Evolutionary conservation across 2,329 filamentous ascomycete species (phyloP).

Genomic region (Diaporthe destruens): DNA sequence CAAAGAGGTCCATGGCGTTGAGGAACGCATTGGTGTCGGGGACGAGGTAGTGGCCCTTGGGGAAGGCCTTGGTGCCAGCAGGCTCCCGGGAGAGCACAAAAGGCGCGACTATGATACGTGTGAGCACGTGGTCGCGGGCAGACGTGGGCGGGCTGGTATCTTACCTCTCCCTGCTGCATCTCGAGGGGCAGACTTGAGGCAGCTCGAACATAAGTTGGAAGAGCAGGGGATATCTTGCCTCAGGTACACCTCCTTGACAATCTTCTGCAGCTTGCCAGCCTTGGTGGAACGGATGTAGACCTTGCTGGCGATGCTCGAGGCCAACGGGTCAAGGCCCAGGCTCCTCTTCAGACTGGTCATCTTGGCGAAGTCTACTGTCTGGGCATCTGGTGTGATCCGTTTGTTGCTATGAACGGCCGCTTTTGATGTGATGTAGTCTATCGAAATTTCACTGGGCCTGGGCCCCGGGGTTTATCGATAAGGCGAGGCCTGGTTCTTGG

Average conservation of each 20-base stretch:
- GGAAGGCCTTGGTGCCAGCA: slow-evolving; percentile 83
- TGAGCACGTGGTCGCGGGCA: slow-evolving; percentile 35
- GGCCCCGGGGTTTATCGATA: slow-evolving; percentile 28
- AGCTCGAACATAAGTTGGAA: slow-evolving; percentile 85
- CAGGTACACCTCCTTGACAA: slow-evolving; percentile 95
- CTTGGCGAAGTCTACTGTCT: slow-evolving; percentile 38
- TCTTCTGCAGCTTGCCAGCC: slow-evolving; percentile 98
- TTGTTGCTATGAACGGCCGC: slow-evolving; percentile 10
- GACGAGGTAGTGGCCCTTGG: slow-evolving; percentile 91
- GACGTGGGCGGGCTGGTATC: slow-evolving; percentile 43
- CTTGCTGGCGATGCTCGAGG: slow-evolving; percentile 90
- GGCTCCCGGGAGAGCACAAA: slow-evolving; percentile 92
- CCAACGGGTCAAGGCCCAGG: slow-evolving; percentile 63
- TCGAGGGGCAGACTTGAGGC: slow-evolving; percentile 79
- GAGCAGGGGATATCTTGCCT: slow-evolving; percentile 98
- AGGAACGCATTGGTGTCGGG: slow-evolving; percentile 97
- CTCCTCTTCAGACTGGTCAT: slow-evolving; percentile 77
- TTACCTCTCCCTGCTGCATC: slow-evolving; percentile 84
- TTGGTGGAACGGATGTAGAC: slow-evolving; percentile 95
- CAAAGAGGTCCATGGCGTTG: slow-evolving; percentile 96
- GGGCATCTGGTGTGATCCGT: slow-evolving; percentile 26
- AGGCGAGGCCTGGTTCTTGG: not conserved
- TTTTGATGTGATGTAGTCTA: slow-evolving; percentile 28
- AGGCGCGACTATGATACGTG: slow-evolving; percentile 70
- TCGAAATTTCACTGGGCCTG: slow-evolving; percentile 34